These are phyloP conservation scores for Linaria vulgaris DNA, from an alignment of 257 asterid genomes.

Conservation along the genomic window DNA sequence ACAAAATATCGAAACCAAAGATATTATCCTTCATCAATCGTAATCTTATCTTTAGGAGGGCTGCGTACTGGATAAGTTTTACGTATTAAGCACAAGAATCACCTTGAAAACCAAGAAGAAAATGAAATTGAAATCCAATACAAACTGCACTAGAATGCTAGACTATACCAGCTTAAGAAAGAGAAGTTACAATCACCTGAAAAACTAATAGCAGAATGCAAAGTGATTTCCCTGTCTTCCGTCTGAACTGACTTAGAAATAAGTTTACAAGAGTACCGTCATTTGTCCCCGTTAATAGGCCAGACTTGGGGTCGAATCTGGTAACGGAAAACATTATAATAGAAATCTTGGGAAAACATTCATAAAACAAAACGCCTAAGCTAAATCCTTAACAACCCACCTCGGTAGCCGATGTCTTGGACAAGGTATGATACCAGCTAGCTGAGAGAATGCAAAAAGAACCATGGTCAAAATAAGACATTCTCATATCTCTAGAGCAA, in stretches of 20 bases:
- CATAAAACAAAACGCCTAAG: background rate
- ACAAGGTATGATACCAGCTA: conserved; percentile 80
- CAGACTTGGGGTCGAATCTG: conserved; percentile 83
- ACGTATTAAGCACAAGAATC: too few relatives aligned
- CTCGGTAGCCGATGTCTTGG: conserved; percentile 93
- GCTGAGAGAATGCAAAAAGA: conserved; percentile 39
- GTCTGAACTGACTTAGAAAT: conserved; percentile 70
- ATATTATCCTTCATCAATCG: too few relatives aligned
- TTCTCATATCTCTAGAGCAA: background rate
- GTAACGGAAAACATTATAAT: background rate
- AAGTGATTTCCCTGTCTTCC: conserved; percentile 74
- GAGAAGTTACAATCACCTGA: conserved; percentile 55
- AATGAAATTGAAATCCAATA: too few relatives aligned
- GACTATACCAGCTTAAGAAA: too few relatives aligned
- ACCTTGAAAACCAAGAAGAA: too few relatives aligned
- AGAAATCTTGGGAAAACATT: background rate
- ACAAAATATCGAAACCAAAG: too few relatives aligned
- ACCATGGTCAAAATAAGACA: conserved; percentile 2
- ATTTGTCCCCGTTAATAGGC: conserved; percentile 81
- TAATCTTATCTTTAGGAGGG: too few relatives aligned
- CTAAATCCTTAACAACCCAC: conserved; percentile 34
- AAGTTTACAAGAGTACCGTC: conserved; percentile 91
- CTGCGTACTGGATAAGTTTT: too few relatives aligned
- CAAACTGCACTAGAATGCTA: too few relatives aligned
- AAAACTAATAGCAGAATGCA: conserved; percentile 65